Base-by-base conservation (phyloP, 176 grass and related monocot genomes). In the Tillandsia fasciculata region DNA sequence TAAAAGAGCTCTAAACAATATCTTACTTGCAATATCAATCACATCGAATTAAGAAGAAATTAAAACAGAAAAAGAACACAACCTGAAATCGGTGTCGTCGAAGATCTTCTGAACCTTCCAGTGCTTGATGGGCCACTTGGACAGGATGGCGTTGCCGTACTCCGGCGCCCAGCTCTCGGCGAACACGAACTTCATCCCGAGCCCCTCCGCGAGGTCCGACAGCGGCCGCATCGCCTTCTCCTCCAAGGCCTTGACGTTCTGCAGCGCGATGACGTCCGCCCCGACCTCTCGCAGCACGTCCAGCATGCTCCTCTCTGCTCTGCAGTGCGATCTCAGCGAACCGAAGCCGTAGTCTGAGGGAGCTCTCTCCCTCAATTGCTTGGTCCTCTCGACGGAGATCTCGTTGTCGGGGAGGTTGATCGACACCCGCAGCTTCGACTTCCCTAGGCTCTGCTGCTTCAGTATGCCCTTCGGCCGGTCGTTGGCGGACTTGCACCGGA, bases 121-220 rank as follows among this genome's bases (percentile, higher is more conserved):
- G 0, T 71, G 80, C 51, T 81, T 87, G 79, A 99, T 99, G 23
- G 95, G 95, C 87, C 90, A 99, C 23, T 84, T 89, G 20, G 95
- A 99, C 75, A 94, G 85, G 42, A 99, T 70, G 65, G 95, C 95
- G 69, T 99, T 85, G 72, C 95, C 95, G 75, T 88, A 99, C 67
- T 94, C 84, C 18, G 95, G 95, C 66, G 95, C 95, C 95, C 95
- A 99, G 85, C 95, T 99, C 84, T 99, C 95, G 2, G 95, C 95
- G 73, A 99, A 99, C 26, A 94, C 82, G 72, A 84, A 99, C 51
- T 81, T 84, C 95, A 99, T 99, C 53, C 95, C 95, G 4, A 99
- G 83, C 58, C 78, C 84, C 24, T 81, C 82, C 2, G 95, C 95
- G 14, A 99, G 79, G 0, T 93, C 90, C 23, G 95, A 93, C 58